phyloP scores from a whole-genome alignment of 805 yeast genomes.

The Candida coquimbonensis region DNA sequence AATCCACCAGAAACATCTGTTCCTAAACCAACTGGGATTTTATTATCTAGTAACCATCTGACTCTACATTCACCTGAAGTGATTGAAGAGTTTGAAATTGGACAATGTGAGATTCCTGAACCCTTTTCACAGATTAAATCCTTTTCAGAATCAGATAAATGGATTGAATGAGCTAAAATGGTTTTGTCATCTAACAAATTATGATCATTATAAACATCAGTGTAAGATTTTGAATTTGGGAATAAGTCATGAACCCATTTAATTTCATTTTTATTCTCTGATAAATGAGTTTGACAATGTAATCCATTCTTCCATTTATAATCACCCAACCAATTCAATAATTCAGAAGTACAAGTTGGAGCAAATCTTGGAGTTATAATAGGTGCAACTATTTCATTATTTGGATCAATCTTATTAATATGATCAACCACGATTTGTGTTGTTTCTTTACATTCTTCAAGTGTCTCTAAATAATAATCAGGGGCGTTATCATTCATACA shows the following conservation, averaged over 20 bases:
- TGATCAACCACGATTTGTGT: conserved; percentile 54
- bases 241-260: conserved; percentile 64
- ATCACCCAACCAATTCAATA: conserved; percentile 58
- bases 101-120: conserved; percentile 87
- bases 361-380: conserved; percentile 92
- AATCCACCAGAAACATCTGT: conserved; percentile 78
- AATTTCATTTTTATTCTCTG: conserved; percentile 74
- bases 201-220: conserved; percentile 68
- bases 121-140: conserved; percentile 43
- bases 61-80: conserved; percentile 89
- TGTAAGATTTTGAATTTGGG: conserved; percentile 62
- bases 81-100: conserved; percentile 80
- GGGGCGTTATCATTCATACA: conserved; percentile 89
- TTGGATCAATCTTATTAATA: conserved; percentile 46
- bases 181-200: conserved; percentile 58
- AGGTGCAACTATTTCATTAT: conserved; percentile 51
- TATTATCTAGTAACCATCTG: conserved; percentile 54
- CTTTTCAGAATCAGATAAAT: conserved; percentile 60
- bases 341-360: conserved; percentile 66
- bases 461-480: conserved; percentile 55
- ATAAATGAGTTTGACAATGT: conserved; percentile 86
- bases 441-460: conserved; percentile 45
- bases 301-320: conserved; percentile 41
- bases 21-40: conserved; percentile 74
- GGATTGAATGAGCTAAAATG: conserved; percentile 85